phyloP scores from a whole-genome alignment of 441 rosid genomes.

The Geranium incanum region DNA sequence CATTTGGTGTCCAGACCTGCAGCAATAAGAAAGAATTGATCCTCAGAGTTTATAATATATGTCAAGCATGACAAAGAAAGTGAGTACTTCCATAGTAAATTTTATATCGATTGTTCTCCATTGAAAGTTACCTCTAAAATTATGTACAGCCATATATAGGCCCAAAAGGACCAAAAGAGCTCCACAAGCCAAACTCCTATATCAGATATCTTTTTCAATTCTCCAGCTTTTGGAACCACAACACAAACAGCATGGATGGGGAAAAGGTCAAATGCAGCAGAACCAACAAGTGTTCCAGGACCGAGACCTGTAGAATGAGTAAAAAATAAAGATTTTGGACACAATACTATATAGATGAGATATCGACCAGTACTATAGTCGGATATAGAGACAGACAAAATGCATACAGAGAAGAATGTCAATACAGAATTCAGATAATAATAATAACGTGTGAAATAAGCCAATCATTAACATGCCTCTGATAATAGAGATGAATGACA shows the following conservation, averaged over 20 bases:
- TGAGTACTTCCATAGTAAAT: neutral
- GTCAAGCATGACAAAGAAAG: slow-evolving; percentile 5
- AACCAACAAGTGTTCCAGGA: slow-evolving; percentile 96
- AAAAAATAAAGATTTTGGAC: neutral
- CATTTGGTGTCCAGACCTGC: slow-evolving; percentile 89
- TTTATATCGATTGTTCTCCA: neutral
- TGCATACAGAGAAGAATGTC: neutral
- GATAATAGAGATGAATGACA: too few relatives aligned
- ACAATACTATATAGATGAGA: neutral
- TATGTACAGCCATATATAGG: slow-evolving; percentile 86
- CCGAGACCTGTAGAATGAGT: slow-evolving; percentile 54
- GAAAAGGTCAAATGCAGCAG: slow-evolving; percentile 94
- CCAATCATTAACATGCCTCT: too few relatives aligned
- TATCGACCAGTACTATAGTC: neutral
- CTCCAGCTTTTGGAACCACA: slow-evolving; percentile 86
- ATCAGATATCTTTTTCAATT: slow-evolving; percentile 83
- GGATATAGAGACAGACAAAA: neutral
- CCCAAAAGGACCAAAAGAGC: slow-evolving; percentile 98
- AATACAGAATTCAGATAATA: too few relatives aligned
- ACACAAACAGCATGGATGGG: slow-evolving; percentile 97
- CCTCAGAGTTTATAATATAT: slow-evolving; percentile 9
- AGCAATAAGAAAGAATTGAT: slow-evolving; percentile 17
- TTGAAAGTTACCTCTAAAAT: slow-evolving; percentile 59
- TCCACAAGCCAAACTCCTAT: slow-evolving; percentile 90
- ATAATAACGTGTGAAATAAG: too few relatives aligned